Conservation (phyloP, 768 basidiomycete species). For the Suillus discolor region DNA sequence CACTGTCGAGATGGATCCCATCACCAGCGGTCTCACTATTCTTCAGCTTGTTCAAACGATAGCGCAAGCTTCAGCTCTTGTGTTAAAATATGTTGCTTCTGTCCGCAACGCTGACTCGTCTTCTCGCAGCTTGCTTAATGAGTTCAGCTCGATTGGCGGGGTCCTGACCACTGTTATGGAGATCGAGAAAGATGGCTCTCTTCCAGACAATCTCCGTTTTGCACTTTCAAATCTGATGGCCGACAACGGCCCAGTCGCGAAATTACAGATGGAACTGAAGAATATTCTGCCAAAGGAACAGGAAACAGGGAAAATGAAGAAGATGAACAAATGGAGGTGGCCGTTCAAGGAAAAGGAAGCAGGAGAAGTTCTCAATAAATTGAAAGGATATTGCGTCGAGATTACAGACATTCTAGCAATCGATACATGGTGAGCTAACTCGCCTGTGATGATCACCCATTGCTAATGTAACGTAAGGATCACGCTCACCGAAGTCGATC, state of each 20-base stretch:
- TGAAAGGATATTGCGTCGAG: neutral
- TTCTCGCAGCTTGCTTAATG: neutral
- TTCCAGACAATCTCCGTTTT: neutral
- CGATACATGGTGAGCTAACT: neutral
- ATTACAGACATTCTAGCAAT: neutral
- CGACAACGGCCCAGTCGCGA: neutral
- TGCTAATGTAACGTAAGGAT: neutral
- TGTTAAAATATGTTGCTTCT: slow-evolving; percentile 3
- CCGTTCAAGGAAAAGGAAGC: slow-evolving; percentile 10
- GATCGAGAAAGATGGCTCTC: neutral
- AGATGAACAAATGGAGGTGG: neutral
- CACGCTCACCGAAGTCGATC: neutral
- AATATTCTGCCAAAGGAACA: neutral
- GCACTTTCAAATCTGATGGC: neutral
- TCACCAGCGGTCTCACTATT: neutral
- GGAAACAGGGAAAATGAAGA: neutral
- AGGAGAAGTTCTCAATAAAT: neutral
- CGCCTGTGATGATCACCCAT: too few relatives aligned
- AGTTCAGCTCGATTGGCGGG: neutral
- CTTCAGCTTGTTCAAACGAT: slow-evolving; percentile 4
- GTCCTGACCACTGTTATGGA: neutral
- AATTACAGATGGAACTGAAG: neutral
- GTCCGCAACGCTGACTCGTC: neutral
- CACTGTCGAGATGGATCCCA: neutral
- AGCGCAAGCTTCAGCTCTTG: too few relatives aligned